Base-by-base conservation (phyloP, 257 asterid species). In the Primulina huaijiensis region DNA sequence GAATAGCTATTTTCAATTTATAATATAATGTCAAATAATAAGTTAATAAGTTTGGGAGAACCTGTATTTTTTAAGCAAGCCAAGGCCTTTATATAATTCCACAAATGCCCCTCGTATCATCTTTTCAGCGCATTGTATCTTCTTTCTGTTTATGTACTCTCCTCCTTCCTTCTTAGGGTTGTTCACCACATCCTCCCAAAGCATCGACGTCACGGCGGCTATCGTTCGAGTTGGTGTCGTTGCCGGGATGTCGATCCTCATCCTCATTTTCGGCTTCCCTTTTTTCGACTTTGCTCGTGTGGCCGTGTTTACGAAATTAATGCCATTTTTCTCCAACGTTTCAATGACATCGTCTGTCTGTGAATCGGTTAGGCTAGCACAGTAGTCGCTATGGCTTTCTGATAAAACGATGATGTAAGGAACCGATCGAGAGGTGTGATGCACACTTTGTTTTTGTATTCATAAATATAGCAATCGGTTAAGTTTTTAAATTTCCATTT, bases 21-120 rank as follows among this genome's bases (percentile, higher is more conserved):
- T 43, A 23, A 43, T 43, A 43, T 43, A 10, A 43, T 43, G 17
- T 10, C 0, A 43, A 43, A 55, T 17, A 57, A 23, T 17, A 57
- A 23, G 8, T 21, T 14, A 25, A 23, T 16, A 43, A 2, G 2
- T 17, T 12, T 6, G 34, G 16, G 6, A 5, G 4, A 64, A 87
- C 99, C 97, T 94, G 92, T 84, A 94, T 23, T 86, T 94, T 69
- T 74, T 89, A 0, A 94, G 91, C 71, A 94, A 79, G 57, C 96
- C 92, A 60, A 94, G 96, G 72, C 97, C 99, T 58, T 89, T 81
- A 46, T 91, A 89, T 50, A 94, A 92, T 71, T 94, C 99, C 56
- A 94, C 95, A 87, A 87, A 91, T 34, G 93, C 97, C 66, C 92
- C 88, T 78, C 99, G 74, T 55, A 94, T 89, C 99, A 89, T 91